Conservation (phyloP, 306 rosid genomes). For the Corylus americana region DNA sequence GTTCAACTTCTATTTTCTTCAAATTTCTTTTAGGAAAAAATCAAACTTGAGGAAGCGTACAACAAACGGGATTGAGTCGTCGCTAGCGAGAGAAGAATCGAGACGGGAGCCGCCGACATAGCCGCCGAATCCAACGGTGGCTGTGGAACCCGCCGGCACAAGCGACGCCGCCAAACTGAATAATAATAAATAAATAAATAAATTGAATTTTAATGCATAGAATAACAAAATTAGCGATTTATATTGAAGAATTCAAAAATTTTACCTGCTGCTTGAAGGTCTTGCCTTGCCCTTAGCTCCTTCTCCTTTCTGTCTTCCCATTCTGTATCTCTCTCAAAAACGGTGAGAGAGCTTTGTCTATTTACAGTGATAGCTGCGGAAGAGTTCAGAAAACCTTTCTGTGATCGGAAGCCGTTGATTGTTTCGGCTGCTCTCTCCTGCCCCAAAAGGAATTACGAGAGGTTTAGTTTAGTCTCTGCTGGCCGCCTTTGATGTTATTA, state of each 20-base stretch:
- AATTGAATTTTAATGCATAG: neutral
- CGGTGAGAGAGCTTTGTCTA: neutral
- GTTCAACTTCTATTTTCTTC: neutral
- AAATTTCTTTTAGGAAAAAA: neutral
- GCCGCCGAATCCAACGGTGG: conserved; percentile 83
- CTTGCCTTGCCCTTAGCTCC: conserved; percentile 75
- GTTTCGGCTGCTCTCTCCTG: too few relatives aligned
- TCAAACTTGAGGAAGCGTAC: conserved; percentile 42
- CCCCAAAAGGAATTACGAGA: too few relatives aligned
- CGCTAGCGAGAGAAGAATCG: conserved; percentile 60
- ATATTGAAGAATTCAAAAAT: neutral
- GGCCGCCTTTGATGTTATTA: too few relatives aligned
- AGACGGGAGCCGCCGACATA: conserved; percentile 84
- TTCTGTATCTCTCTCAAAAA: conserved; percentile 10
- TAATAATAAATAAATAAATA: neutral
- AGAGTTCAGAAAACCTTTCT: neutral
- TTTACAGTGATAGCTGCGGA: neutral
- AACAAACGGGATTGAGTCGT: conserved; percentile 50
- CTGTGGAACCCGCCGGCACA: conserved; percentile 64
- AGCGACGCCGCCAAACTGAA: conserved; percentile 87
- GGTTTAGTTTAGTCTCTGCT: too few relatives aligned
- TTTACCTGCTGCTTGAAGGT: conserved; percentile 91
- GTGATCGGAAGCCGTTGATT: neutral
- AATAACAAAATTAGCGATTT: neutral
- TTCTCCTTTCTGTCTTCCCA: conserved; percentile 93